A percentile compares a stretch with the other conserved stretches of the same genome.
Conservation (phyloP, 2,329 filamentous ascomycete species). For the Diaporthe batatas region DNA sequence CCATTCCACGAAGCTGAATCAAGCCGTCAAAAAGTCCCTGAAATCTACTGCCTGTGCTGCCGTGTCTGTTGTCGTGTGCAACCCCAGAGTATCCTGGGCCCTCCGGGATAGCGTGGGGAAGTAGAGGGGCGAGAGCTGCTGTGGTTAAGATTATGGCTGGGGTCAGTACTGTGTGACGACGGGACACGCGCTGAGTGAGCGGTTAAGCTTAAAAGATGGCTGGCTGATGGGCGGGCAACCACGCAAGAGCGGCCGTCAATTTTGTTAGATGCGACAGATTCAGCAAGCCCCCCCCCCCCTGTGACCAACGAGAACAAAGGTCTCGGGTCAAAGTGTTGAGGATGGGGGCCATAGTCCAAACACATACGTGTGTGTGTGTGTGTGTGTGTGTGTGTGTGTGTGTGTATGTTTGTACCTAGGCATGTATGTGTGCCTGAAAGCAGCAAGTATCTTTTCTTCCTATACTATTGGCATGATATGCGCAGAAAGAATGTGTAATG, state of each 20-base stretch:
- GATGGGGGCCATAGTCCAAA: background rate
- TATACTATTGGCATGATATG: background rate
- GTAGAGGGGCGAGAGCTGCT: background rate
- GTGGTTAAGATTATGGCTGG: background rate
- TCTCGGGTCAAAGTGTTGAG: constrained; percentile 4
- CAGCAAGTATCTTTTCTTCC: background rate
- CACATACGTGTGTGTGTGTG: background rate
- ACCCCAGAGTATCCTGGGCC: background rate
- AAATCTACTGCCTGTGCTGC: background rate
- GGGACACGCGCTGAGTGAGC: background rate
- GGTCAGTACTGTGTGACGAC: background rate
- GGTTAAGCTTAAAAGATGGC: constrained; percentile 9
- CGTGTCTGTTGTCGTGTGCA: constrained; percentile 1
- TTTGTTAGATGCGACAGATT: background rate
- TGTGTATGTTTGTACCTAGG: background rate
- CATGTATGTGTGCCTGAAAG: background rate
- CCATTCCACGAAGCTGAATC: constrained; percentile 19
- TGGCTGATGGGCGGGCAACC: constrained; percentile 19
- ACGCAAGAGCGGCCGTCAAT: constrained; percentile 12
- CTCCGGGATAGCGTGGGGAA: background rate
- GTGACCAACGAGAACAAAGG: background rate
- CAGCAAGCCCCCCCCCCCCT: constrained; percentile 8
- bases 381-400: background rate
- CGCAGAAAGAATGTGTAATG: background rate
- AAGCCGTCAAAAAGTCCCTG: constrained; percentile 3